A percentile compares a stretch with the other conserved stretches of the same genome.
Conservation (phyloP, 495 filamentous ascomycete species). For the Venustampulla echinocandica region DNA sequence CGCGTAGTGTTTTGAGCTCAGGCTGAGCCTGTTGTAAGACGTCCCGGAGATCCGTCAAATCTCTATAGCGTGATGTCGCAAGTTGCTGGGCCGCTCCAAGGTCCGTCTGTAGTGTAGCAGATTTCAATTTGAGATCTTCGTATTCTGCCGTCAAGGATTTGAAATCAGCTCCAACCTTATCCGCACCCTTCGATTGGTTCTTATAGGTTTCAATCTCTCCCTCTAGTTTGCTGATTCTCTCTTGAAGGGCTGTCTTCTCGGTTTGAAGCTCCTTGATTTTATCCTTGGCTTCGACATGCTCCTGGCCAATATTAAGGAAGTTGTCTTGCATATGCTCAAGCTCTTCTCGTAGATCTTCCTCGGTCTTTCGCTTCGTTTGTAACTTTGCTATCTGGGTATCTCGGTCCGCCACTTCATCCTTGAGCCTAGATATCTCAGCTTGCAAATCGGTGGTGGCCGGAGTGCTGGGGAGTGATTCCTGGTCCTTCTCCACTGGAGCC, state of each 20-base stretch:
- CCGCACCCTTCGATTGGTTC: constrained; percentile 28
- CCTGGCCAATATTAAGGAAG: constrained; percentile 62
- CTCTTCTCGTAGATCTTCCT: constrained; percentile 79
- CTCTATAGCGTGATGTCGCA: constrained; percentile 78
- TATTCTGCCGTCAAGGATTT: constrained; percentile 59
- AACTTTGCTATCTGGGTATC: constrained; percentile 45
- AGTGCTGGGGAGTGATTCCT: constrained; percentile 3
- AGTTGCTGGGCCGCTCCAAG: constrained; percentile 78
- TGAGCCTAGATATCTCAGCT: constrained; percentile 25
- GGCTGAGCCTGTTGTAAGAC: constrained; percentile 78
- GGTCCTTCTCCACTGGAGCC: background rate
- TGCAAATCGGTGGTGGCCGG: constrained; percentile 9
- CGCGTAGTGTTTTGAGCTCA: constrained; percentile 66
- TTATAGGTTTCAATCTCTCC: constrained; percentile 44
- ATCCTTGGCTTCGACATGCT: constrained; percentile 77
- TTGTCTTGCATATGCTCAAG: constrained; percentile 77
- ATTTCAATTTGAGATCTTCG: constrained; percentile 63
- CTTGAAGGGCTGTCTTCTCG: constrained; percentile 51
- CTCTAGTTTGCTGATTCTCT: constrained; percentile 56
- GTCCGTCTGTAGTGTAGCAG: constrained; percentile 67
- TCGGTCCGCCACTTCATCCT: constrained; percentile 30
- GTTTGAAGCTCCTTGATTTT: constrained; percentile 58
- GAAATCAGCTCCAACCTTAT: constrained; percentile 49
- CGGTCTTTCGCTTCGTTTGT: constrained; percentile 56
- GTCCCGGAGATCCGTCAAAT: constrained; percentile 68